Evolutionary conservation across 352 stramenopile species (phyloP).

Genomic region (Phytophthora sansomeana): DNA sequence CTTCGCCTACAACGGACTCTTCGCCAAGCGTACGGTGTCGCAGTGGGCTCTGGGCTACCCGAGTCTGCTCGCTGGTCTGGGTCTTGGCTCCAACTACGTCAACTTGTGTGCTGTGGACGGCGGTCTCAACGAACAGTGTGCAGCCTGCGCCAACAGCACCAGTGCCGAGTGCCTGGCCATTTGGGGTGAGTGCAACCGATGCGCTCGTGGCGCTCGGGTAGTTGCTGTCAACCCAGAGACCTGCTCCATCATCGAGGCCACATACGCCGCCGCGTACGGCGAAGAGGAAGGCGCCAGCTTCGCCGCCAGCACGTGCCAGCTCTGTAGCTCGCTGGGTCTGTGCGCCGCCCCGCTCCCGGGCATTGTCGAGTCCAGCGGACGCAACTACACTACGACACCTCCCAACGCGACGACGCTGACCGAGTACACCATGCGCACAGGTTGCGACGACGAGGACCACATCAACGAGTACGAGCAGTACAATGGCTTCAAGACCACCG

Average conservation of each 20-base stretch:
- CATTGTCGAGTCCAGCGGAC: constrained; percentile 58
- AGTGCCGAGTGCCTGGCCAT: constrained; percentile 48
- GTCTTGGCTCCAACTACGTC: constrained; percentile 57
- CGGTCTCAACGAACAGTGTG: constrained; percentile 54
- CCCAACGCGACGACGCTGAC: constrained; percentile 37
- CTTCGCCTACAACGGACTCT: constrained; percentile 67
- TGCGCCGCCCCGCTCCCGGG: constrained; percentile 67
- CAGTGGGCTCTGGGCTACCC: constrained; percentile 64
- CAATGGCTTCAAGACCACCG: constrained; percentile 47
- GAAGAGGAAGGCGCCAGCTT: constrained; percentile 43
- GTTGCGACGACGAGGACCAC: constrained; percentile 60
- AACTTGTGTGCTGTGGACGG: constrained; percentile 41
- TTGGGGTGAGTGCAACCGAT: constrained; percentile 57
- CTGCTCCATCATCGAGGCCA: constrained; percentile 47
- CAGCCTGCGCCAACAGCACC: constrained; percentile 41
- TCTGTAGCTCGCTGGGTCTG: constrained; percentile 50
- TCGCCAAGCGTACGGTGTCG: constrained; percentile 54
- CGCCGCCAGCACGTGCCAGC: constrained; percentile 43
- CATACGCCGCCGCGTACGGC: constrained; percentile 54
- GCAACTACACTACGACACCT: constrained; percentile 50
- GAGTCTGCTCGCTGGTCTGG: constrained; percentile 59
- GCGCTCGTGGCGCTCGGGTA: constrained; percentile 42
- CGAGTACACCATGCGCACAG: constrained; percentile 54
- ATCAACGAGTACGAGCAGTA: constrained; percentile 68
- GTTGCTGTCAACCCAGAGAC: constrained; percentile 53